These are phyloP conservation scores for Trichophyton equinum DNA, from an alignment of 2,329 filamentous ascomycete species.

Conservation along the genomic window DNA sequence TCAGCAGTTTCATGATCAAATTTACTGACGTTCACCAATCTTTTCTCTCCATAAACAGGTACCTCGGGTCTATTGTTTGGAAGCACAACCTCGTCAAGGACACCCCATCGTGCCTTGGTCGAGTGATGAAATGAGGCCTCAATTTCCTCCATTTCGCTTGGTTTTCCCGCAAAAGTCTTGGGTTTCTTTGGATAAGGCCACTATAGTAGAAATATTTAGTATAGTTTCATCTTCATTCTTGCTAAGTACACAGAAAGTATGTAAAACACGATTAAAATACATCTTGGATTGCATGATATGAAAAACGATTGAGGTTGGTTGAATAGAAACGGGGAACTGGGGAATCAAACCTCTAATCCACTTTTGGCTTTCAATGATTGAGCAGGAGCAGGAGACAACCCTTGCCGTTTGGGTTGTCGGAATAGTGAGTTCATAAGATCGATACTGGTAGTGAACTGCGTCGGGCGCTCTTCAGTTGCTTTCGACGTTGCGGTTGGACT, in stretches of 20 bases:
- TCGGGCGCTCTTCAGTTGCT: slow-evolving; percentile 23
- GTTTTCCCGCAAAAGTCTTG: slow-evolving; percentile 53
- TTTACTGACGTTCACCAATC: background rate
- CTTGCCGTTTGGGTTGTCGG: slow-evolving; percentile 48
- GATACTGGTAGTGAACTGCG: slow-evolving; percentile 74
- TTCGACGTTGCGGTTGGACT: slow-evolving; percentile 18
- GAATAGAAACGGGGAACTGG: slow-evolving; percentile 21
- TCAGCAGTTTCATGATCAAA: slow-evolving; percentile 7
- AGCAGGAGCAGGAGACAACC: slow-evolving; percentile 44
- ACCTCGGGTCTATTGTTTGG: slow-evolving; percentile 29
- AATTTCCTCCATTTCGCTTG: slow-evolving; percentile 46
- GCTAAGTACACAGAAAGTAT: slow-evolving; percentile 16
- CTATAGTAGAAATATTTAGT: slow-evolving; percentile 41
- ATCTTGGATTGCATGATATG: slow-evolving; percentile 9
- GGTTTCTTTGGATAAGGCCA: slow-evolving; percentile 75
- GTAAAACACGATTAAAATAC: slow-evolving; percentile 15
- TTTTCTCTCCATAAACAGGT: background rate
- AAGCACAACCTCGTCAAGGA: slow-evolving; percentile 60
- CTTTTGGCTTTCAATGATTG: slow-evolving; percentile 49
- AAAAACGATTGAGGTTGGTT: slow-evolving; percentile 25
- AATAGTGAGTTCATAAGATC: slow-evolving; percentile 95
- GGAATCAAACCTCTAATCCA: slow-evolving; percentile 81
- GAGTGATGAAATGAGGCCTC: slow-evolving; percentile 60
- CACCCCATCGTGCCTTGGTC: slow-evolving; percentile 68
- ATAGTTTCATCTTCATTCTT: slow-evolving; percentile 29